Conservation (phyloP, 108 stramenopile species). For the Cylindrotheca closterium region DNA sequence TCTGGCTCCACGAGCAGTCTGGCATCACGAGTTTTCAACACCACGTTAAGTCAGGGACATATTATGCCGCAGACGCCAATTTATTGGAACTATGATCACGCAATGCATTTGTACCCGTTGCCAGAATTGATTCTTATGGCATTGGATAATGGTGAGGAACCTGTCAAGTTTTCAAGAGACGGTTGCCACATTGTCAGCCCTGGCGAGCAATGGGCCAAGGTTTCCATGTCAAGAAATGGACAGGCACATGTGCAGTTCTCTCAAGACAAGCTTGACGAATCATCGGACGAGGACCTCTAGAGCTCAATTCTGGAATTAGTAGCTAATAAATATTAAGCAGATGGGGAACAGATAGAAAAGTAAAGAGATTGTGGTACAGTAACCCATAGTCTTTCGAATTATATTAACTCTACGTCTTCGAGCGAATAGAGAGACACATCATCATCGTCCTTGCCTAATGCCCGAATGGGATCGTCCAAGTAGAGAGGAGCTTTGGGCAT, state of each 20-base stretch:
- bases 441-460: background rate
- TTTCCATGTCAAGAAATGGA: conserved; percentile 1
- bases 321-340: background rate
- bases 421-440: background rate
- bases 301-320: no score
- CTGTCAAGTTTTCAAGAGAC: background rate
- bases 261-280: background rate
- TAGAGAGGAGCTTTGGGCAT: background rate
- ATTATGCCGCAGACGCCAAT: conserved; percentile 79
- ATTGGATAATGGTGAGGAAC: conserved; percentile 28
- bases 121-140: conserved; percentile 85
- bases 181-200: conserved; percentile 6
- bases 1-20: conserved; percentile 1
- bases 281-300: background rate
- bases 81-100: conserved; percentile 92
- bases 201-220: conserved; percentile 15
- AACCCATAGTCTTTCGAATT: no score
- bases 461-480: background rate
- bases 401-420: conserved; percentile 23
- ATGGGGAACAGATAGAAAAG: background rate
- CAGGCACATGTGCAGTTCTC: background rate
- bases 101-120: conserved; percentile 87
- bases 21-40: conserved; percentile 55
- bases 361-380: no score
- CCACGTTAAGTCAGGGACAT: conserved; percentile 90